Conservation (phyloP, 352 stramenopile species). For the Globisporangium abappressorium region DNA sequence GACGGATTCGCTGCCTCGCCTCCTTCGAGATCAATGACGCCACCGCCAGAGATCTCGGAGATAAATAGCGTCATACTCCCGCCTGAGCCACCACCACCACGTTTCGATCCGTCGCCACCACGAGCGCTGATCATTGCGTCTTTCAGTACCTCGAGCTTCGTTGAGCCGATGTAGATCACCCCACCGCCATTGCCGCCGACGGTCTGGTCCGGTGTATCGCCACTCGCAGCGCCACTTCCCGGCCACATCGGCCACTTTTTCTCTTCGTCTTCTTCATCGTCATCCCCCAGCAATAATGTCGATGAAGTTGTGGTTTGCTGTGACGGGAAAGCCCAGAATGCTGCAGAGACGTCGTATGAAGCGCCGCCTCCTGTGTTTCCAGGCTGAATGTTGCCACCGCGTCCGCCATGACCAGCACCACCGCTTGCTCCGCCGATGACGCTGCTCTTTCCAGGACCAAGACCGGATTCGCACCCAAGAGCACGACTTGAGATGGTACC, state of each 20-base stretch:
- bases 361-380: conserved; percentile 42
- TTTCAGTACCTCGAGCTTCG: conserved; percentile 45
- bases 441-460: conserved; percentile 55
- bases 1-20: conserved; percentile 32
- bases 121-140: conserved; percentile 42
- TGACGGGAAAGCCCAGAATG: neutral
- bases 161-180: conserved; percentile 63
- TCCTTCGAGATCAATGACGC: conserved; percentile 52
- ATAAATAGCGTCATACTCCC: conserved; percentile 63
- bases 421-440: conserved; percentile 49
- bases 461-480: conserved; percentile 48
- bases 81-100: conserved; percentile 69
- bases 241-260: conserved; percentile 59
- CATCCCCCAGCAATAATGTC: neutral
- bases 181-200: conserved; percentile 66
- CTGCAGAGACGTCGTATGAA: conserved; percentile 34
- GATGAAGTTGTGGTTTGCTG: neutral
- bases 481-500: conserved; percentile 36
- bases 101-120: conserved; percentile 51
- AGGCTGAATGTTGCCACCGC: conserved; percentile 57
- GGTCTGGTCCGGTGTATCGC: conserved; percentile 47
- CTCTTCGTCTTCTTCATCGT: neutral
- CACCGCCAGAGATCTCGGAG: conserved; percentile 55
- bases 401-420: conserved; percentile 64
- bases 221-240: conserved; percentile 55